Evolutionary conservation across 208 protist genomes (phyloP), one percentile per base, ranked within the genome.

Genomic region (Acanthamoeba triangularis): DNA sequence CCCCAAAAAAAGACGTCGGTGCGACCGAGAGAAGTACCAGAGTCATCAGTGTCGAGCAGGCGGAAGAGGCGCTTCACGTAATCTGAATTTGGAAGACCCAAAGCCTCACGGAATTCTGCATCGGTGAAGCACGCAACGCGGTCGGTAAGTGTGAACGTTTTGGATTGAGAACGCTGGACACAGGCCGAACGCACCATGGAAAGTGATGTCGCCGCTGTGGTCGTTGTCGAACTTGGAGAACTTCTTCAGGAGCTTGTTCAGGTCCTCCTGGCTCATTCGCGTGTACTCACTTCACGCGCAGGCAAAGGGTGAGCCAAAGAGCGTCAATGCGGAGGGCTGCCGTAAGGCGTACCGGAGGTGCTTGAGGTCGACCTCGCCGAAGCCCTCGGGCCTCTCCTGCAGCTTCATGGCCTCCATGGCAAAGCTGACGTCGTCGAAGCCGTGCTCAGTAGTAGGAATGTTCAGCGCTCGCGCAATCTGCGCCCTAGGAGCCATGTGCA

Each of bases 401-500:
- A 69, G 33, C 84, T 91, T 91, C 84, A 91, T 91, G 33, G 84
- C 84, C 23, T 91, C 59, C 56, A 91, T 91, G 54, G 84, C 84
- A 14, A 91, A 91, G 59, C 84, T 33, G 18, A 91, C 59, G 56
- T 91, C 84, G 5, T 91, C 84, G 72, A 91, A 91, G 11, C 56
- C 33, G 35, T 91, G 84, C 37, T 91, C 84, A 5, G 84, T 91
- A 10, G 59, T 69, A 8, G 84, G 84, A 47, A 91, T 91, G 56
- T 91, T 91, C 16, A 91, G 59, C 16, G 59, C 84, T 1, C 59
- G 49, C 49, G 84, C 7, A 25, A 85, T 85, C 41, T 85, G 76
- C 20, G 76, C 76, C 47, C 76, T 85, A 8, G 0, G 28, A 41
- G 67, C 1, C 11, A 23, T 13, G 14, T 6, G 7, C 28, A 87